Base-by-base conservation (phyloP, 345 rosid genomes). In the Carallia pectinifolia region DNA sequence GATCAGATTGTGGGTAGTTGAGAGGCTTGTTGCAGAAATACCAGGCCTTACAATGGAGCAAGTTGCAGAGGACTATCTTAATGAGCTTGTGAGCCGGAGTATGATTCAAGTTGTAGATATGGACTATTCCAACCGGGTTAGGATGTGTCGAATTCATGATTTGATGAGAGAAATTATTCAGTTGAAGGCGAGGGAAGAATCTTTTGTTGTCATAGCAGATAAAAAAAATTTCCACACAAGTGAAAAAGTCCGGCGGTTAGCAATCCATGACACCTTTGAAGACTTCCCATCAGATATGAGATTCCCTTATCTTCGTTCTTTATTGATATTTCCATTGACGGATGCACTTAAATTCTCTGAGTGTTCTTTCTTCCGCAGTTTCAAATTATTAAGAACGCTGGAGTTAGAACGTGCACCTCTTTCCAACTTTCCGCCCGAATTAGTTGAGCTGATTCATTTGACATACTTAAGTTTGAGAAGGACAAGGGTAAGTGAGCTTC, bases 21-120 rank as follows among this genome's bases (percentile, higher is more conserved):
- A 69, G 33, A 34, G 65, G 33, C 61, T 69, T 33, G 65, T 61
- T 13, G 58, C 17, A 60, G 73, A 55, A 38, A 38, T 55, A 18
- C 52, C 15, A 27, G 71, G 71, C 18, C 6, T 36, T 54, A 67
- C 62, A 5, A 4, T 27, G 53, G 71, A 67, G 53, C 62, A 55
- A 67, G 53, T 67, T 2, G 71, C 64, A 40, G 71, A 68, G 55
- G 64, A 8, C 13, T 67, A 58, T 64, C 64, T 58, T 39, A 59
- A 68, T 68, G 67, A 70, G 53, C 74, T 70, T 12, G 60, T 70
- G 60, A 50, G 16, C 52, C 12, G 74, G 23, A 70, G 61, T 10
- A 33, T 62, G 74, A 62, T 70, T 53, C 67, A 62, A 52, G 74
- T 53, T 8, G 66, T 17, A 16, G 37, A 52, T 23, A 62, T 27